These are phyloP conservation scores for Eremothecium gossypii DNA, from an alignment of 1,139 yeast genomes.

Conservation along the genomic window DNA sequence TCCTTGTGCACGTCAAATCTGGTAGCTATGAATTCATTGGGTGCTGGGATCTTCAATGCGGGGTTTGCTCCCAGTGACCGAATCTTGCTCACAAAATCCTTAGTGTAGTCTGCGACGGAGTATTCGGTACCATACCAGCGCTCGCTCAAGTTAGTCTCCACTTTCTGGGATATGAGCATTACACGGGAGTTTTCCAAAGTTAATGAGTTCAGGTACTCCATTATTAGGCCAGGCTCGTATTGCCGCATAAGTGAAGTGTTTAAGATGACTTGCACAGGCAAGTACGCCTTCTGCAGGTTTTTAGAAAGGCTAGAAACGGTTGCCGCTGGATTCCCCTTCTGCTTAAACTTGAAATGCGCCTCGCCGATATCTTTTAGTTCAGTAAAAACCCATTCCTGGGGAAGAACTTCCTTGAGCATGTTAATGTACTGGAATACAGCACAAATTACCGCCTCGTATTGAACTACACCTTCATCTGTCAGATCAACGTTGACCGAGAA, in stretches of 20 bases:
- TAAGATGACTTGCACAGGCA: conserved; percentile 59
- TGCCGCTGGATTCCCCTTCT: conserved; percentile 52
- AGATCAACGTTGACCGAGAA: conserved; percentile 65
- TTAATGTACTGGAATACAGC: conserved; percentile 64
- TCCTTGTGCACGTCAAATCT: conserved; percentile 52
- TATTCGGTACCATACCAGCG: conserved; percentile 91
- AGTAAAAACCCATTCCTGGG: conserved; percentile 48
- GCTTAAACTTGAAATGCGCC: conserved; percentile 54
- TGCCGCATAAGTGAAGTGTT: conserved; percentile 49
- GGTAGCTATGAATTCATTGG: conserved; percentile 73
- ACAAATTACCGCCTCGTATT: conserved; percentile 53
- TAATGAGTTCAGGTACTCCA: conserved; percentile 43
- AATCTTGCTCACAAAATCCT: conserved; percentile 33
- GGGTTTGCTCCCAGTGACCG: conserved; percentile 32
- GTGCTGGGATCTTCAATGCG: conserved; percentile 51
- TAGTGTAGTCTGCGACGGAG: conserved; percentile 38
- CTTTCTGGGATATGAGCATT: conserved; percentile 44
- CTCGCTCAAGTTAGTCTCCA: conserved; percentile 41
- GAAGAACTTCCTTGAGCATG: conserved; percentile 44
- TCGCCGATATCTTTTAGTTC: conserved; percentile 41
- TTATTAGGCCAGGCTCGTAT: conserved; percentile 48
- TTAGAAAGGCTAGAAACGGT: conserved; percentile 48
- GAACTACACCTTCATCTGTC: conserved; percentile 58
- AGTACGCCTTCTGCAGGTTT: conserved; percentile 38
- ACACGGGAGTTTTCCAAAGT: conserved; percentile 53